A percentile compares a stretch with the other conserved stretches of the same genome.
Conservation (phyloP, 331 rosid genomes). For the Pyrus hybrid region DNA sequence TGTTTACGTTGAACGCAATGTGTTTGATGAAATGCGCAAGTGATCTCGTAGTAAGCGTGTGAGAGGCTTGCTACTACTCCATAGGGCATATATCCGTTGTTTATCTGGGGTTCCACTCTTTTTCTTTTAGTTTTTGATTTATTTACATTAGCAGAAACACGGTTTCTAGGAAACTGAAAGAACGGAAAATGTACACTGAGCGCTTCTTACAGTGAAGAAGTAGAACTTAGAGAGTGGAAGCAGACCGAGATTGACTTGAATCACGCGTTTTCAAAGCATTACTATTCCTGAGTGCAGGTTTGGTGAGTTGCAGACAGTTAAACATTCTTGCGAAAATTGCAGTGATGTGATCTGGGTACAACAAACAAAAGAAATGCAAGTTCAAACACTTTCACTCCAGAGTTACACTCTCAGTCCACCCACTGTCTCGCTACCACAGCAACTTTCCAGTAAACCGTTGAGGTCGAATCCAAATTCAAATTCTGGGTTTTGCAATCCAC, state of each 20-base stretch:
- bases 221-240: not conserved
- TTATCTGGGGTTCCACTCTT: not conserved
- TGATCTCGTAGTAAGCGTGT: not conserved
- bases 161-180: not conserved
- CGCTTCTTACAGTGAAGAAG: not conserved
- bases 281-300: not conserved
- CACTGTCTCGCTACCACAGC: conserved; percentile 4
- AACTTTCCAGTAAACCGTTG: conserved; percentile 6
- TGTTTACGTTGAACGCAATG: too few species aligned
- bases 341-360: not conserved
- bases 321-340: not conserved
- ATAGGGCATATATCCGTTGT: not conserved
- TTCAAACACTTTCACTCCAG: conserved; percentile 14
- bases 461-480: not conserved
- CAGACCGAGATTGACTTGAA: not conserved
- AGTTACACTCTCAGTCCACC: conserved; percentile 9
- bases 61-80: not conserved
- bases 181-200: not conserved
- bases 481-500: conserved; percentile 13
- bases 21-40: not conserved
- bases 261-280: not conserved
- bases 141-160: not conserved
- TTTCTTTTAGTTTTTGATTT: not conserved
- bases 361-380: conserved; percentile 22
- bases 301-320: not conserved